Percentiles rank a stretch among this genome's conserved stretches.
Evolutionary conservation across 75 land plant species (phyloP).

Genomic region (Selaginella tamariscina): DNA sequence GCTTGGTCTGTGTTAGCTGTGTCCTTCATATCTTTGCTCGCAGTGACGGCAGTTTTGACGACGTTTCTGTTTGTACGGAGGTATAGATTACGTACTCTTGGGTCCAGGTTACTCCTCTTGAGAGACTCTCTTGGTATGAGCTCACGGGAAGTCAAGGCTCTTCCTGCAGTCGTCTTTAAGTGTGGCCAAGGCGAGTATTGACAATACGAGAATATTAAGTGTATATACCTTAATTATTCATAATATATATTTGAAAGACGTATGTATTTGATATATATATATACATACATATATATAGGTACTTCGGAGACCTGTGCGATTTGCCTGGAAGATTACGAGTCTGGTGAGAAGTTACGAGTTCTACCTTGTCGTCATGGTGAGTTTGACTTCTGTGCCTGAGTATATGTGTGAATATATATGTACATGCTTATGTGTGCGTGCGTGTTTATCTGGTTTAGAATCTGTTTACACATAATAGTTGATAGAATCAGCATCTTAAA

Average conservation of each 20-base stretch:
- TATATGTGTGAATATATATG: no score
- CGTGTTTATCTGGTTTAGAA: no score
- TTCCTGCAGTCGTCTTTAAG: conserved; percentile 41
- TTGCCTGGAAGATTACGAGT: conserved; percentile 68
- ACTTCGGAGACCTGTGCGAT: conserved; percentile 53
- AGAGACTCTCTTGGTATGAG: conserved; percentile 28
- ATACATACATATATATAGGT: no score
- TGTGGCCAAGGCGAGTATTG: no score
- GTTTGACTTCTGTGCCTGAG: neutral
- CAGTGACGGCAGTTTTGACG: conserved; percentile 32
- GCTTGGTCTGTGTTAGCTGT: conserved; percentile 47
- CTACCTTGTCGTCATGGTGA: conserved; percentile 74
- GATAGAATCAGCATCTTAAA: no score
- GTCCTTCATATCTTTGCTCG: conserved; percentile 47
- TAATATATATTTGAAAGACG: no score
- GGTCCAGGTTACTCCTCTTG: conserved; percentile 11
- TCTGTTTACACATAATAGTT: no score
- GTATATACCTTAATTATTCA: no score
- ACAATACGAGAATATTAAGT: no score
- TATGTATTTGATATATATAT: no score
- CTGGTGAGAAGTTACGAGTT: conserved; percentile 49
- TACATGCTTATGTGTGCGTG: no score
- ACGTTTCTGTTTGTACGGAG: conserved; percentile 33
- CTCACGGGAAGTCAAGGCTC: conserved; percentile 32
- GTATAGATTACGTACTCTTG: conserved; percentile 17